Base-by-base conservation (phyloP, 768 basidiomycete species). In the Pulveroboletus sp. region DNA sequence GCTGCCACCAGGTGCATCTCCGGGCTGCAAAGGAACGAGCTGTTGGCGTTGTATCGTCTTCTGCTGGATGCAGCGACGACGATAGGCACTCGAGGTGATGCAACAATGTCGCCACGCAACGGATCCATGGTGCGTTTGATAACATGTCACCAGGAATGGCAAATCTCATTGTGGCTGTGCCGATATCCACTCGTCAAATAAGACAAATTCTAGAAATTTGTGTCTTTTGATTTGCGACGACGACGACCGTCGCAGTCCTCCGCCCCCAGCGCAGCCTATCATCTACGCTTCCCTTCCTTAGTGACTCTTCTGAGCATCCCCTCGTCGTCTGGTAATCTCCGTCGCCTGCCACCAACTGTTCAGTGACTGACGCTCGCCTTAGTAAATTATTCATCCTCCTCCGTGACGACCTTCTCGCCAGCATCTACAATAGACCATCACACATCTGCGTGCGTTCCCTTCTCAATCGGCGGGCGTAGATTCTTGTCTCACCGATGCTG, bases 181-280 rank as follows among this genome's bases (percentile, higher is more conserved):
- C 3, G 50, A 60, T 60, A 60, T 30, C 60, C 53, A 59, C 39
- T 50, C 39, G 21, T 21, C 21, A 21, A 21, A 21, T 21, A 21
- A 57, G 55, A 63, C 60, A 63, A 61, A 61, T 61, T 24, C 31
- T 15, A 3, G 30, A 57, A 57, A 61, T 57, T 61, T 63, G 26
- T 44, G 18, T 43, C 46, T 46, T 48, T 52, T 54, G 50, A 50
- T 47, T 50, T 26, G 46, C 28, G 53, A 57, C 60, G 54, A 48
- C 59, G 46, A 53, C 21, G 57, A 49, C 28, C 44, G 27, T 50
- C 46, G 9, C 32, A 43, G 33, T 46, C 43, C 36, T 43, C 42
- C 17, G 30, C 28, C 39, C 21, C 28, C 46, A 26, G 40, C 37
- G 47, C 46, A 43, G 31, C 49, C 21, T 18, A 18, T 28, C 1